Evolutionary conservation across 371 early-diverging fungal species (phyloP).

Genomic region (Actinomortierella ambigua): DNA sequence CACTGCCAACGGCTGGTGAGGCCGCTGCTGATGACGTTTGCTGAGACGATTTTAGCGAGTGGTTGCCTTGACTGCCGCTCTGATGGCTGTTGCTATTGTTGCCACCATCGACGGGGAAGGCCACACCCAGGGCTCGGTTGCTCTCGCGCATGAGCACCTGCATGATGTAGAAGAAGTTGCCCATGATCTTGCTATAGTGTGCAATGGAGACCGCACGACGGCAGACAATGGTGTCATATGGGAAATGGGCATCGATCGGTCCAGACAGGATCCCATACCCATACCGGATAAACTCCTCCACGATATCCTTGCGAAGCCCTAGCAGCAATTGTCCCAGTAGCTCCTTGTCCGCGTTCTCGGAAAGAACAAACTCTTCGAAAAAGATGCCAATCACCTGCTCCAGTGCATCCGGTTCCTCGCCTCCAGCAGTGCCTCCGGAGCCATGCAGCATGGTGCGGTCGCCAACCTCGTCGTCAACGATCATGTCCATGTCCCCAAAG

Average conservation of each 20-base stretch:
- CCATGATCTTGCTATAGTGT: slow-evolving; percentile 49
- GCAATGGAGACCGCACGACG: slow-evolving; percentile 30
- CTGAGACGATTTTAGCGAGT: no score
- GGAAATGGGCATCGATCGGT: slow-evolving; percentile 37
- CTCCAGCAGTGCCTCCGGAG: no score
- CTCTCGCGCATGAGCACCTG: slow-evolving; percentile 57
- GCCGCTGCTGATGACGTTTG: no score
- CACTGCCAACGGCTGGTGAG: no score
- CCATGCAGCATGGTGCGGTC: slow-evolving; percentile 3
- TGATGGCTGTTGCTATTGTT: no score
- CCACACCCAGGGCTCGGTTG: slow-evolving; percentile 15
- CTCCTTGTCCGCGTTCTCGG: slow-evolving; percentile 48
- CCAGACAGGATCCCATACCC: slow-evolving; percentile 37
- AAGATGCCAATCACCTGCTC: slow-evolving; percentile 59
- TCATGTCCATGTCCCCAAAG: slow-evolving; percentile 10
- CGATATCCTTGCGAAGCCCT: slow-evolving; percentile 37
- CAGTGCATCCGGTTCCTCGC: slow-evolving; percentile 20
- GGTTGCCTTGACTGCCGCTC: no score
- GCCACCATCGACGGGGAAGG: slow-evolving; percentile 9
- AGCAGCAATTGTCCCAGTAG: slow-evolving; percentile 38
- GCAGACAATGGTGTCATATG: slow-evolving; percentile 52
- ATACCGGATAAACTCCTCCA: slow-evolving; percentile 46
- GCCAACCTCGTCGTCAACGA: slow-evolving; percentile 35
- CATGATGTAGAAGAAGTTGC: slow-evolving; percentile 59
- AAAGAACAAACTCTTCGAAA: slow-evolving; percentile 57